phyloP scores from a whole-genome alignment of 495 filamentous ascomycete species.

The Parmelia sp. region DNA sequence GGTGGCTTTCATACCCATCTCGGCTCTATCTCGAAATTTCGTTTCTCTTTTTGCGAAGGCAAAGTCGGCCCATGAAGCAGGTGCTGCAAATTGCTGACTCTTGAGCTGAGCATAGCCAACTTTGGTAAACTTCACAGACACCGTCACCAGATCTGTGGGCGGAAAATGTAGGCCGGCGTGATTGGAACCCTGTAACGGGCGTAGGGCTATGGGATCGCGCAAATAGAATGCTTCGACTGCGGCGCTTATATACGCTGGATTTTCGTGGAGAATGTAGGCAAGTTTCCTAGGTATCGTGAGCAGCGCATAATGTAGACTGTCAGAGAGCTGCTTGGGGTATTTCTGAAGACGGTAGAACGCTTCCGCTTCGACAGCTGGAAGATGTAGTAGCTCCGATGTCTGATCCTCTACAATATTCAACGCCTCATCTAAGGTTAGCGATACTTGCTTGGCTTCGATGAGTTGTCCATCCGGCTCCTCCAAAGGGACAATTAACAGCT shows the following conservation, averaged over 20 bases:
- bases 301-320: constrained; percentile 64
- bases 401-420: constrained; percentile 48
- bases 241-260: constrained; percentile 67
- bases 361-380: constrained; percentile 70
- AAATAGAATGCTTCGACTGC: constrained; percentile 91
- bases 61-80: constrained; percentile 52
- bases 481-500: constrained; percentile 67
- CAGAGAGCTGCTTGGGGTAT: constrained; percentile 67
- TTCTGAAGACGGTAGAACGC: constrained; percentile 80
- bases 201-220: constrained; percentile 73
- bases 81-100: constrained; percentile 74
- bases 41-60: constrained; percentile 35
- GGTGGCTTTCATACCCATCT: constrained; percentile 82
- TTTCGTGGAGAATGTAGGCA: constrained; percentile 69
- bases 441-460: constrained; percentile 36
- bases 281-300: constrained; percentile 73
- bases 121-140: constrained; percentile 75
- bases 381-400: constrained; percentile 53
- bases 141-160: constrained; percentile 69
- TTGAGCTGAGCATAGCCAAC: constrained; percentile 87
- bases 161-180: constrained; percentile 51
- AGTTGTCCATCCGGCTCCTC: constrained; percentile 28
- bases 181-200: constrained; percentile 53
- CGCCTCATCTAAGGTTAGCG: constrained; percentile 55
- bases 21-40: constrained; percentile 44